Percentiles rank a stretch among this genome's conserved stretches.
These are phyloP conservation scores for Alternaria incomplexa DNA, from an alignment of 2,329 filamentous ascomycete species.

Conservation along the genomic window DNA sequence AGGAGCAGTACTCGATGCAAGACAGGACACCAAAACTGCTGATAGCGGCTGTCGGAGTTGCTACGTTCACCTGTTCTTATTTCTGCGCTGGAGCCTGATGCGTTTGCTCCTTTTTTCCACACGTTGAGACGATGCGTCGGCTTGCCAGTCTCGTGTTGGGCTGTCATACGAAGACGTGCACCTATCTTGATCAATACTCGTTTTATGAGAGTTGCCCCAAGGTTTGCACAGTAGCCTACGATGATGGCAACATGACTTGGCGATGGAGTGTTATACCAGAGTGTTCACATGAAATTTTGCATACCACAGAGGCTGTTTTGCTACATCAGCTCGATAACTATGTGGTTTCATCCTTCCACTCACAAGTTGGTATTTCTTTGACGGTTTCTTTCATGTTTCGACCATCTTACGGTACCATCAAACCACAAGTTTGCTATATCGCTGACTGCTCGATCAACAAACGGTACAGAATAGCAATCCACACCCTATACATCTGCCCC, in stretches of 20 bases:
- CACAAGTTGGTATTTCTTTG: background rate
- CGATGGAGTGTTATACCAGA: background rate
- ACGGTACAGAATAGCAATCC: background rate
- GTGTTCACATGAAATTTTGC: background rate
- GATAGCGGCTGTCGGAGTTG: too few relatives aligned
- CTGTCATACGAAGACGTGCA: too few relatives aligned
- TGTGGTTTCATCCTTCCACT: background rate
- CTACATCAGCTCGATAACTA: background rate
- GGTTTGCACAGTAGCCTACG: too few relatives aligned
- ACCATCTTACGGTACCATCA: too few relatives aligned
- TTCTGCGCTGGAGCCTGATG: too few relatives aligned
- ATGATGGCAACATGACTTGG: background rate
- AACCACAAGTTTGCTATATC: background rate
- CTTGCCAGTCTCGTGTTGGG: fast-evolving
- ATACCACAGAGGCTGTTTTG: background rate
- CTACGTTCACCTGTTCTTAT: fast-evolving
- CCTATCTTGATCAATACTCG: too few relatives aligned
- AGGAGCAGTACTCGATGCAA: too few relatives aligned
- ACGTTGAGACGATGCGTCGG: too few relatives aligned
- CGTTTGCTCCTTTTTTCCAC: too few relatives aligned
- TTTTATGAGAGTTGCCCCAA: too few relatives aligned
- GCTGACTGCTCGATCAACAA: background rate
- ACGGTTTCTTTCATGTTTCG: fast-evolving
- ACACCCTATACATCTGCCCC: background rate
- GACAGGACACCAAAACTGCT: too few relatives aligned